Percentiles rank a stretch among this genome's conserved stretches.
Evolutionary conservation across 345 rosid genomes (phyloP).

Genomic region (Carallia brachiata): DNA sequence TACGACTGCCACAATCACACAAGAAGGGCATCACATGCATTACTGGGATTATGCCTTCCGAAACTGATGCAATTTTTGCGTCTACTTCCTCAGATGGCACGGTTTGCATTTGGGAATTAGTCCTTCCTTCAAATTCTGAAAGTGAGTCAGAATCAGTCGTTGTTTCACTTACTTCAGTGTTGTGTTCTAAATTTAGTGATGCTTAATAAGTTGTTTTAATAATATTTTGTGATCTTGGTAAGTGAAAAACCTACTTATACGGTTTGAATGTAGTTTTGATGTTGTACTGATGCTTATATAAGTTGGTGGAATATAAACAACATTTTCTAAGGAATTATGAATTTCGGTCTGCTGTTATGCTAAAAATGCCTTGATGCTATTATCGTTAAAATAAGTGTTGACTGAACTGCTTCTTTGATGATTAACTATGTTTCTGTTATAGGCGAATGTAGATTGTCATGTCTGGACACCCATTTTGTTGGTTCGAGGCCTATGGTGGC

Average conservation of each 20-base stretch:
- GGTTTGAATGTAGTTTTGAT: neutral
- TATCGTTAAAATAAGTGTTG: neutral
- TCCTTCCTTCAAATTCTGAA: constrained; percentile 42
- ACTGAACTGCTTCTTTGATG: neutral
- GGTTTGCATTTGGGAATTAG: constrained; percentile 62
- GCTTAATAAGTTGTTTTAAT: neutral
- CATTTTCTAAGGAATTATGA: too few relatives aligned
- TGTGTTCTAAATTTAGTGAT: neutral
- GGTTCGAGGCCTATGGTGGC: constrained; percentile 87
- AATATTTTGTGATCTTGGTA: too few relatives aligned
- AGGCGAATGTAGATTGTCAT: constrained; percentile 66
- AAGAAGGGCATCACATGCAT: constrained; percentile 90
- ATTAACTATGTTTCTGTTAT: constrained; percentile 16
- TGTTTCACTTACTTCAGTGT: neutral
- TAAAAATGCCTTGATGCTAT: neutral
- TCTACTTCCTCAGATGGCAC: constrained; percentile 84
- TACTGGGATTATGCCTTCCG: constrained; percentile 62
- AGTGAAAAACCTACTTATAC: constrained; percentile 3
- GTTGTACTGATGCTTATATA: neutral
- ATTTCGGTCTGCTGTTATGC: neutral
- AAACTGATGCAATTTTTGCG: constrained; percentile 59
- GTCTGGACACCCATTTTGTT: constrained; percentile 52
- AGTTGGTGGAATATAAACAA: neutral
- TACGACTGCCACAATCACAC: constrained; percentile 69
- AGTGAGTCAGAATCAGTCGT: constrained; percentile 36